Evolutionary conservation across 169 alveolate genomes (phyloP).

Genomic region (Cryptosporidium andersoni): DNA sequence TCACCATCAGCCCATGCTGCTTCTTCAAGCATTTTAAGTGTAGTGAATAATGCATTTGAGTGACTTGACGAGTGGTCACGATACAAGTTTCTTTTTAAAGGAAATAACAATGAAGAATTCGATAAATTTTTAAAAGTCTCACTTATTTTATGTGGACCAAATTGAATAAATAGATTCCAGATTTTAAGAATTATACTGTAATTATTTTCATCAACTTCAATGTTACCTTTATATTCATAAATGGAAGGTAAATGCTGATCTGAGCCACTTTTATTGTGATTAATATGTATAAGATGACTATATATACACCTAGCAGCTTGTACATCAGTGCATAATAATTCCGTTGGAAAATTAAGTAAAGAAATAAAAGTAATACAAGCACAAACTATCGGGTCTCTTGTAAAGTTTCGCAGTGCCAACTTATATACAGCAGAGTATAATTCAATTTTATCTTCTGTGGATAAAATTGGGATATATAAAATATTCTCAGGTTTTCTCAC

Average conservation of each 20-base stretch:
- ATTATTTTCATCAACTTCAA: constrained; percentile 6
- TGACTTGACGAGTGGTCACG: background rate
- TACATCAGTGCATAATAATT: constrained; percentile 44
- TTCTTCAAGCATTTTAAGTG: constrained; percentile 75
- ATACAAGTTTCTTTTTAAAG: constrained; percentile 22
- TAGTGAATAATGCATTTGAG: constrained; percentile 23
- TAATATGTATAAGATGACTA: constrained; percentile 20
- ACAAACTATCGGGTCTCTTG: constrained; percentile 40
- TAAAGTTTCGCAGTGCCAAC: constrained; percentile 53
- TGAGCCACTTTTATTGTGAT: background rate
- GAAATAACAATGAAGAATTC: background rate
- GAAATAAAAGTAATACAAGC: constrained; percentile 45
- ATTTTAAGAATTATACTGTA: constrained; percentile 29
- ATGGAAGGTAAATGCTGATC: background rate
- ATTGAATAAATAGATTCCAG: constrained; percentile 44
- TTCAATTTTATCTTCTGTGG: constrained; percentile 8
- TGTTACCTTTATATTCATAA: constrained; percentile 30
- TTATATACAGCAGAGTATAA: constrained; percentile 22
- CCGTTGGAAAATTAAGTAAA: constrained; percentile 29
- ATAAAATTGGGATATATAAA: constrained; percentile 6
- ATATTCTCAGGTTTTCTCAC: background rate
- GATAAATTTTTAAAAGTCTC: constrained; percentile 5
- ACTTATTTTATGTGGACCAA: constrained; percentile 46
- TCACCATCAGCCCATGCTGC: constrained; percentile 80
- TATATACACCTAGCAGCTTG: constrained; percentile 67